phyloP scores from a whole-genome alignment of 371 early-diverging fungal genomes.

The Rhizopus sp. region DNA sequence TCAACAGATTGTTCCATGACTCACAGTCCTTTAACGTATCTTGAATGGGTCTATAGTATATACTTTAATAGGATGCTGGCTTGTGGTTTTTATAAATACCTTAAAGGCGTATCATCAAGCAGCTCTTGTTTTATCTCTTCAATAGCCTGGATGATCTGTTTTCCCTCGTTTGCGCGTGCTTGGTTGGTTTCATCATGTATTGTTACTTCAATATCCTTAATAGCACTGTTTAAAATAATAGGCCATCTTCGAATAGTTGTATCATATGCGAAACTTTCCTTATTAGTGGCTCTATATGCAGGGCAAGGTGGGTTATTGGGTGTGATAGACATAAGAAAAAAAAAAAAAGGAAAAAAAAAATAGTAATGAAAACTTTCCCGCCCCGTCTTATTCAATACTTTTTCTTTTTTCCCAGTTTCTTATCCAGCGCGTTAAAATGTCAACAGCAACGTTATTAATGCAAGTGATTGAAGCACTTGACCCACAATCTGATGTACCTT shows the following conservation, averaged over 20 bases:
- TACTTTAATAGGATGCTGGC: background rate
- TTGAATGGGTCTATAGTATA: conserved; percentile 48
- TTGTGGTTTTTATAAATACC: conserved; percentile 27
- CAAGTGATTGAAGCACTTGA: conserved; percentile 29
- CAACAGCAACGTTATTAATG: conserved; percentile 24
- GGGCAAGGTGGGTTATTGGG: conserved; percentile 69
- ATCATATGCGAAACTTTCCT: conserved; percentile 75
- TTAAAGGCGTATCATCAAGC: conserved; percentile 62
- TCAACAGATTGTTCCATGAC: conserved; percentile 67
- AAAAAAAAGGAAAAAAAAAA: background rate
- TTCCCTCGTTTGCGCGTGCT: conserved; percentile 58
- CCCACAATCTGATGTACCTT: conserved; percentile 18
- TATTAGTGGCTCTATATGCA: conserved; percentile 65
- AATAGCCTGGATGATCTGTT: conserved; percentile 59
- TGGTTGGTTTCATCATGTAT: conserved; percentile 30
- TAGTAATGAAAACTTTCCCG: too few relatives aligned
- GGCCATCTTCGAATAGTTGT: conserved; percentile 82
- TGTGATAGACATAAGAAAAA: conserved; percentile 34
- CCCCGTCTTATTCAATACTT: too few relatives aligned
- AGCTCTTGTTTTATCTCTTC: conserved; percentile 70
- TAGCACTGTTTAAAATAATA: conserved; percentile 77
- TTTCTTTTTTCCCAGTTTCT: too few relatives aligned
- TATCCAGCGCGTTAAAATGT: conserved; percentile 13
- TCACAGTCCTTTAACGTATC: conserved; percentile 62
- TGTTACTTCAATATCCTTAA: conserved; percentile 61